A percentile compares a stretch with the other conserved stretches of the same genome.
Conservation (phyloP, 2,329 filamentous ascomycete species). For the Orbilia quercus region DNA sequence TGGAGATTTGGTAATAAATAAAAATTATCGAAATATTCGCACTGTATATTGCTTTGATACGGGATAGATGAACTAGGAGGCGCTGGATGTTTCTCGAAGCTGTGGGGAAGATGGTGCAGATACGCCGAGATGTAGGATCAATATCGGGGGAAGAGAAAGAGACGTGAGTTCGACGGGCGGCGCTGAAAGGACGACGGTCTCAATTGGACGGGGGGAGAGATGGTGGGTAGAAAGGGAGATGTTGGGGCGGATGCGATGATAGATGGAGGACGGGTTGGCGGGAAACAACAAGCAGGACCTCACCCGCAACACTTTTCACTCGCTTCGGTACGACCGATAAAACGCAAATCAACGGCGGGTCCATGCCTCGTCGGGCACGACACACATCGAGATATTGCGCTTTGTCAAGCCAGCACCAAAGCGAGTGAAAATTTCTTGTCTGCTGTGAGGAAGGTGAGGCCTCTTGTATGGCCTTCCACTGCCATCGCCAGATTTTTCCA, state of each 20-base stretch:
- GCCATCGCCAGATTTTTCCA: too few relatives aligned
- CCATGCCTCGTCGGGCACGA: too few relatives aligned
- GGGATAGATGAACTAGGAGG: neutral
- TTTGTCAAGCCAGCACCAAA: too few relatives aligned
- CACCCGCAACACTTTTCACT: neutral
- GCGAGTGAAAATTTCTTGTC: too few relatives aligned
- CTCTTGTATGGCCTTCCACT: too few relatives aligned
- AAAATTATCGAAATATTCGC: neutral
- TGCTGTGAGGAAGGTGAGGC: too few relatives aligned
- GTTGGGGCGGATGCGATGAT: neutral
- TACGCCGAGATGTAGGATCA: neutral
- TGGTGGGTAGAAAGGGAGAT: neutral
- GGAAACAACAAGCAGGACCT: neutral
- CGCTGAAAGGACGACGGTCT: too few relatives aligned
- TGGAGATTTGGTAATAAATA: neutral
- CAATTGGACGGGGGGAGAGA: too few relatives aligned
- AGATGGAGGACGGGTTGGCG: neutral
- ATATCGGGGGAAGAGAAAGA: neutral
- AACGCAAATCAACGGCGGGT: neutral
- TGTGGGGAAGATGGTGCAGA: slow-evolving; percentile 10
- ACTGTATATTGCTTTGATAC: neutral
- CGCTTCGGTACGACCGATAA: too few relatives aligned
- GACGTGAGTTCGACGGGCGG: neutral
- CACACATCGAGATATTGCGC: too few relatives aligned
- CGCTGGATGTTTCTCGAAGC: slow-evolving; percentile 11